These are phyloP conservation scores for Sodiomyces alkalinus DNA, from an alignment of 2,329 filamentous ascomycete genomes.

Conservation along the genomic window DNA sequence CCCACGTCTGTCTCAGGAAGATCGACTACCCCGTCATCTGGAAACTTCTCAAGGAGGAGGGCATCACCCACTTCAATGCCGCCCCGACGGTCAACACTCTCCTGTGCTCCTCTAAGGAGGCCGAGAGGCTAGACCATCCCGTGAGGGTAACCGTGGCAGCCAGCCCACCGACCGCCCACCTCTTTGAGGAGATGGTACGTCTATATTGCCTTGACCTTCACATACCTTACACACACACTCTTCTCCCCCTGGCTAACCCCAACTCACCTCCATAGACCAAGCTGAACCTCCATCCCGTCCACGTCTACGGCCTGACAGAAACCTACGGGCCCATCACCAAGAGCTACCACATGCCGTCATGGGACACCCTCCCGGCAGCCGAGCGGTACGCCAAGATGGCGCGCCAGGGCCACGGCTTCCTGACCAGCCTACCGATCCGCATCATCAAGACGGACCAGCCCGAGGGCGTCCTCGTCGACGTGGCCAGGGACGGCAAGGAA, in stretches of 20 bases:
- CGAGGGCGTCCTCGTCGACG: slow-evolving; percentile 51
- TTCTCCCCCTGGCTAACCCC: too few species aligned
- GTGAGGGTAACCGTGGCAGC: slow-evolving; percentile 88
- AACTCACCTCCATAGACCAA: slow-evolving; percentile 16
- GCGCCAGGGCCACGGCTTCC: slow-evolving; percentile 80
- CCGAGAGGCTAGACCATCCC: slow-evolving; percentile 49
- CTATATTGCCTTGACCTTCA: background rate
- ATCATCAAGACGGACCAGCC: slow-evolving; percentile 68
- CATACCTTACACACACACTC: too few species aligned
- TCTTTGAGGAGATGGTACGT: slow-evolving; percentile 81
- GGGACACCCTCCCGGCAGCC: slow-evolving; percentile 57
- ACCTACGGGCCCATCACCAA: slow-evolving; percentile 95
- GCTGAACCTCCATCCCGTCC: slow-evolving; percentile 78
- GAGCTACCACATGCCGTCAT: slow-evolving; percentile 73
- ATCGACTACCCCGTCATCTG: slow-evolving; percentile 92
- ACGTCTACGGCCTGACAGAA: slow-evolving; percentile 79
- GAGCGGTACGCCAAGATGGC: slow-evolving; percentile 87
- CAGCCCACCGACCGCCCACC: slow-evolving; percentile 72
- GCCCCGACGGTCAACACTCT: slow-evolving; percentile 90
- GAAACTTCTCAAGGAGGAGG: slow-evolving; percentile 71
- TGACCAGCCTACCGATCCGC: slow-evolving; percentile 66
- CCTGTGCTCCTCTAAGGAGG: slow-evolving; percentile 66
- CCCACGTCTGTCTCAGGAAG: slow-evolving; percentile 73
- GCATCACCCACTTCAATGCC: slow-evolving; percentile 88
- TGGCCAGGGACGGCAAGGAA: slow-evolving; percentile 54